These are phyloP conservation scores for Solanum habrochaites DNA, from an alignment of 257 asterid genomes.

Conservation along the genomic window DNA sequence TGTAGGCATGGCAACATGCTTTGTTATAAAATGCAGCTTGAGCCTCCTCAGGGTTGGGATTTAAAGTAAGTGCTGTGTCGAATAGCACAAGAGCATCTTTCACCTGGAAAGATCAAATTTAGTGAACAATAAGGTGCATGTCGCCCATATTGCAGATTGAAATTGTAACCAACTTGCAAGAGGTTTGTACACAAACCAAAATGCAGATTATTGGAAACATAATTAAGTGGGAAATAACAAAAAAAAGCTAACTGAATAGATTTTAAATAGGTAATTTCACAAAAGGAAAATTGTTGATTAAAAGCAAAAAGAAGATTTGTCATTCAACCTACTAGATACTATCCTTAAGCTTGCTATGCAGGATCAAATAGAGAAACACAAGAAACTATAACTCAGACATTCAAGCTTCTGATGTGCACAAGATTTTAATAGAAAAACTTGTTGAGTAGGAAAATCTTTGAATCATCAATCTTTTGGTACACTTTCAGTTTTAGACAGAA, in stretches of 20 bases:
- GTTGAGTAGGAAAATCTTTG: not conserved
- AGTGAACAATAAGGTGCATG: not conserved
- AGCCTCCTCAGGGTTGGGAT: slow-evolving; percentile 67
- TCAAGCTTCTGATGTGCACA: not conserved
- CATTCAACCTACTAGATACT: not conserved
- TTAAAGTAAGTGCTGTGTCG: slow-evolving; percentile 79
- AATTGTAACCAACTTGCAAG: not conserved
- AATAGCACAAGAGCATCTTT: slow-evolving; percentile 83
- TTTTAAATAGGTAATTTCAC: not conserved
- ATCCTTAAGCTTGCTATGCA: not conserved
- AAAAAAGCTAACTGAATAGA: not conserved
- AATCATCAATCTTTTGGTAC: not conserved
- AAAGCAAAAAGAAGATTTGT: not conserved
- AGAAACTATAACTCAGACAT: not conserved
- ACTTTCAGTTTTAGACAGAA: not conserved
- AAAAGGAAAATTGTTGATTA: not conserved
- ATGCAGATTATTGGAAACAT: not conserved
- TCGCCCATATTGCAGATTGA: not conserved
- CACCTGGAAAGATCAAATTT: slow-evolving; percentile 36
- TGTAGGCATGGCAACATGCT: slow-evolving; percentile 97
- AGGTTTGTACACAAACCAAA: not conserved
- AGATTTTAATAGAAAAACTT: not conserved
- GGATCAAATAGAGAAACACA: not conserved
- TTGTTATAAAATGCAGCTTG: slow-evolving; percentile 96
- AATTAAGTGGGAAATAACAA: not conserved